Base-by-base conservation (phyloP, 1,284 basidiomycete species). In the Rhodotorula sp. region DNA sequence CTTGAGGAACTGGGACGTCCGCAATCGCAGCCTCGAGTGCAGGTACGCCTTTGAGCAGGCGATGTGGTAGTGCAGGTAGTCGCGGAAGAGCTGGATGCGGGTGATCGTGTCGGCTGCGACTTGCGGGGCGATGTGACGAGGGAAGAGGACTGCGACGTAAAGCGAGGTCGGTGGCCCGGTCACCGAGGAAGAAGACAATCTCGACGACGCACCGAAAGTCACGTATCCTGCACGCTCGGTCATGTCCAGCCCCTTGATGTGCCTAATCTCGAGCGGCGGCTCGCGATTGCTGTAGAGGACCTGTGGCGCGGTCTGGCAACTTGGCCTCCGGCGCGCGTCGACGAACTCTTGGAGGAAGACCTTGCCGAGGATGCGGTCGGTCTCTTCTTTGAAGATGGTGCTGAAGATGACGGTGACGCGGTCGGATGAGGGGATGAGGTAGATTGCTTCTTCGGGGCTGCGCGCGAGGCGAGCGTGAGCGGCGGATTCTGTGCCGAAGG, bases 301-400 rank as follows among this genome's bases (percentile, higher is more conserved):
- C 81, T 99, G 96, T 0, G 96, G 96, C 1, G 96, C 96, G 75
- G 90, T 94, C 81, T 99, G 96, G 71, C 99, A 91, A 24, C 89
- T 88, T 2, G 94, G 92, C 71, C 93, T 87, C 71, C 93, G 87
- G 67, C 95, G 87, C 15, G 96, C 95, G 83, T 99, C 96, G 55
- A 98, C 96, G 76, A 99, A 99, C 87, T 99, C 96, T 85, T 99
- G 96, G 69, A 99, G 83, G 83, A 99, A 99, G 10, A 99, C 91
- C 78, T 94, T 94, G 31, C 96, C 96, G 79, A 94, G 92, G 62
- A 98, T 91, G 65, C 93, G 87, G 82, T 99, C 96, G 10, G 95
- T 97, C 81, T 99, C 96, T 77, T 99, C 96, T 77, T 90, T 87
- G 84, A 99, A 99, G 56, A 94, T 86, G 18, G 96, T 99, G 7